A percentile compares a stretch with the other conserved stretches of the same genome.
Evolutionary conservation across 2,329 filamentous ascomycete species (phyloP).

Genomic region (Colletotrichum musicola): DNA sequence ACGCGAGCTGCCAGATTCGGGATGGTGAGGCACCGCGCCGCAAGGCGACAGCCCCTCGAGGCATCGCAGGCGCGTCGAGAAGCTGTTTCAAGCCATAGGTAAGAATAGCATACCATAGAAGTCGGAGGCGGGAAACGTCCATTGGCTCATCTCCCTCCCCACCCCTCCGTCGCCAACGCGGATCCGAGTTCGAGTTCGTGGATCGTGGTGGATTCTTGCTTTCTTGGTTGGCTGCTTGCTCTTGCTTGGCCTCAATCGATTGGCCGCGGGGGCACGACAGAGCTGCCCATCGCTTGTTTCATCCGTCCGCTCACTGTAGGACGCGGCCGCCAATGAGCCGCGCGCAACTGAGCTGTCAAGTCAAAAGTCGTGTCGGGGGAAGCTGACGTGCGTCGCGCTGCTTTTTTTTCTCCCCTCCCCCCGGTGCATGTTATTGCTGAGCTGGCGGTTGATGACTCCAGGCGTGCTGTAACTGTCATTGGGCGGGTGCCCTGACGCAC

Average conservation of each 20-base stretch:
- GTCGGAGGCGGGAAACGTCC: constrained; percentile 9
- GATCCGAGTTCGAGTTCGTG: constrained; percentile 10
- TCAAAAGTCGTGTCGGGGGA: neutral
- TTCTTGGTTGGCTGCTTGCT: neutral
- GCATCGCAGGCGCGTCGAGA: constrained; percentile 18
- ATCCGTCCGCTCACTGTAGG: constrained; percentile 18
- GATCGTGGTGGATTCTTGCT: neutral
- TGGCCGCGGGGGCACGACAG: constrained; percentile 17
- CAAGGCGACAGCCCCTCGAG: constrained; percentile 3
- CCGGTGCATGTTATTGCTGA: constrained; percentile 20
- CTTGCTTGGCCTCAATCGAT: constrained; percentile 30
- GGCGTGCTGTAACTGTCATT: constrained; percentile 3
- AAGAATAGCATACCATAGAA: constrained; percentile 24
- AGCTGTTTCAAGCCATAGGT: constrained; percentile 23
- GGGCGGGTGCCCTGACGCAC: constrained; percentile 5
- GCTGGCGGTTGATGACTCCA: constrained; percentile 28
- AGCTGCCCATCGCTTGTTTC: constrained; percentile 35
- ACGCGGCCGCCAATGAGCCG: constrained; percentile 36
- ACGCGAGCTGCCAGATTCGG: constrained; percentile 18
- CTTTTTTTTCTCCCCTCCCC: constrained; percentile 3
- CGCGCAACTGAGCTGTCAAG: constrained; percentile 21
- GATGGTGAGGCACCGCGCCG: constrained; percentile 10
- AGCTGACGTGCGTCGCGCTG: constrained; percentile 34
- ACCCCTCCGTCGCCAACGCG: neutral
- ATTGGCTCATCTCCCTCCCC: constrained; percentile 1